Base-by-base conservation (phyloP, 306 rosid species). In the Gynostemma pentaphyllum region DNA sequence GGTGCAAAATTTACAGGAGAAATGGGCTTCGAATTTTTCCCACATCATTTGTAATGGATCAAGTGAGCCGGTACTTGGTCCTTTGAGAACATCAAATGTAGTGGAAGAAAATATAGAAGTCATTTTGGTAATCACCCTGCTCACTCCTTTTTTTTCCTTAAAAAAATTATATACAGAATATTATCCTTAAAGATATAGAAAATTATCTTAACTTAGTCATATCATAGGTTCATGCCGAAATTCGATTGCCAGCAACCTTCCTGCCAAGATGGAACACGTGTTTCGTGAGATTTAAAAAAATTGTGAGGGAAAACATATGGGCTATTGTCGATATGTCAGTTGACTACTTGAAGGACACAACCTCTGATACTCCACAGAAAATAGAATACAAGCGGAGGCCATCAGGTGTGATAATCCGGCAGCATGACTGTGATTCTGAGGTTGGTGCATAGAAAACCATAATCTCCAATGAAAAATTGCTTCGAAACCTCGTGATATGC, bases 321-420 rank as follows among this genome's bases (percentile, higher is more conserved):
- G 78, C 66, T 10, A 26, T 68, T 30, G 62, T 68, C 14, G 78
- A 74, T 62, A 70, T 68, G 39, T 68, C 78, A 13, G 34, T 39
- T 62, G 73, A 68, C 46, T 74, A 68, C 53, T 74, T 68, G 46
- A 32, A 55, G 22, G 40, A 62, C 11, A 8, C 37, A 26, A 9
- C 39, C 9, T 45, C 44, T 41, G 48, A 64, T 61, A 2, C 50
- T 24, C 23, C 66, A 18, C 7, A n/a, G 66, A 23, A 29, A 41
- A 32, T 26, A 22, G 48, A 24, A 16, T 74, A 67, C 50, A 46
- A 1, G 52, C 64, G 78, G 32, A 68, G 70, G 66, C 78, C 73
- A 30, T 74, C 78, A 5, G 78, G 78, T 62, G 66, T 74, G 28
- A 53, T 74, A 32, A 19, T 74, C 21, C 57, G 73, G 45, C 14